A percentile compares a stretch with the other conserved stretches of the same genome.
Evolutionary conservation across 805 yeast genomes (phyloP).

Genomic region (Kuraishia piskuri): DNA sequence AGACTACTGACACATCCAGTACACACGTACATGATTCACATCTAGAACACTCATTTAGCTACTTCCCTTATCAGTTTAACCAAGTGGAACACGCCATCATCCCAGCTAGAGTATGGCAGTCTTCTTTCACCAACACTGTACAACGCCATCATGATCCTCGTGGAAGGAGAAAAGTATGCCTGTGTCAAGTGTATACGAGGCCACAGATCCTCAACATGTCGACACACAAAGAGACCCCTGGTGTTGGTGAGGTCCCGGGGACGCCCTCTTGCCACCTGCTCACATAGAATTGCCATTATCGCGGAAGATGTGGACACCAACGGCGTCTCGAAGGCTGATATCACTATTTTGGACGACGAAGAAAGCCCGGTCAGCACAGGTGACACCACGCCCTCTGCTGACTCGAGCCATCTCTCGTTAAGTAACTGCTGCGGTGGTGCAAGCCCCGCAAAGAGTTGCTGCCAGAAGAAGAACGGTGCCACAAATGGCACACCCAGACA

Average conservation of each 20-base stretch:
- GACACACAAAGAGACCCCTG: constrained; percentile 70
- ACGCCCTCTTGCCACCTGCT: constrained; percentile 58
- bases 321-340: neutral
- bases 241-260: constrained; percentile 89
- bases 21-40: no score
- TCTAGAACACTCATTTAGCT: no score
- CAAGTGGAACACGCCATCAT: no score
- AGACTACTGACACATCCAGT: no score
- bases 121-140: neutral
- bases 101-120: no score
- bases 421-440: neutral
- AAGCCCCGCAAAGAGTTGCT: neutral
- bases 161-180: constrained; percentile 73
- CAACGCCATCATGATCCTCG: constrained; percentile 50
- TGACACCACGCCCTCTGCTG: neutral
- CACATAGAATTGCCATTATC: constrained; percentile 51
- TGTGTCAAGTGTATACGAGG: constrained; percentile 88
- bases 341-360: neutral
- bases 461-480: no score
- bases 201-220: constrained; percentile 82
- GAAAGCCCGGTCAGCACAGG: neutral
- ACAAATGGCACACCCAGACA: neutral
- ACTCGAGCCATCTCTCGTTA: neutral
- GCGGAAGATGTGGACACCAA: constrained; percentile 26
- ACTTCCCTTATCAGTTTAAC: no score